phyloP scores from a whole-genome alignment of 306 rosid genomes.

The Benincasa hispida region DNA sequence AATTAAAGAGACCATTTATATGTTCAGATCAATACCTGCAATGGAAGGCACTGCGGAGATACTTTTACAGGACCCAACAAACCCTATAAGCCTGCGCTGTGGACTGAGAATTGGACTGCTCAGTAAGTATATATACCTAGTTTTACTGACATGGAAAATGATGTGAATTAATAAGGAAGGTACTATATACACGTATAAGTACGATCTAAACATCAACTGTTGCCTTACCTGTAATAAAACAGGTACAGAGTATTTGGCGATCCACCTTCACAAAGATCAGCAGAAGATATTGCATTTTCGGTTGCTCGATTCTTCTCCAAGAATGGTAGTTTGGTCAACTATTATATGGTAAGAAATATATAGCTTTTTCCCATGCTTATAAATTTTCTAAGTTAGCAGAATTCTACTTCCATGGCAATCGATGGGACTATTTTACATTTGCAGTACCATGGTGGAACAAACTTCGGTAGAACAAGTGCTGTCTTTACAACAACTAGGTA shows the following conservation, averaged over 20 bases:
- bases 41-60: conserved; percentile 94
- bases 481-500: conserved; percentile 64
- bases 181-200: no score
- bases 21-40: conserved; percentile 72
- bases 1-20: no score
- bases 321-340: no score
- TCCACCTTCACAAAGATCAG: conserved; percentile 61
- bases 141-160: neutral
- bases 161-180: neutral
- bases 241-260: conserved; percentile 78
- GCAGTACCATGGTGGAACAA: conserved; percentile 96
- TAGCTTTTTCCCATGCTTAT: neutral
- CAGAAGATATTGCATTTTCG: conserved; percentile 83
- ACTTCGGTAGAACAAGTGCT: conserved; percentile 66
- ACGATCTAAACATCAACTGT: neutral
- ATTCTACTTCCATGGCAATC: neutral
- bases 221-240: neutral
- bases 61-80: conserved; percentile 79
- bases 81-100: conserved; percentile 61
- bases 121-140: conserved; percentile 40
- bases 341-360: conserved; percentile 58
- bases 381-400: neutral
- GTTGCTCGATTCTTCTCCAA: conserved; percentile 72
- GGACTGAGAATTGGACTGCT: conserved; percentile 99
- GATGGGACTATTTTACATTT: conserved; percentile 11